Evolutionary conservation across 192 early-diverging fungal species (phyloP), one percentile per base, ranked within the genome.

Genomic region (Coemansia nantahalensis): DNA sequence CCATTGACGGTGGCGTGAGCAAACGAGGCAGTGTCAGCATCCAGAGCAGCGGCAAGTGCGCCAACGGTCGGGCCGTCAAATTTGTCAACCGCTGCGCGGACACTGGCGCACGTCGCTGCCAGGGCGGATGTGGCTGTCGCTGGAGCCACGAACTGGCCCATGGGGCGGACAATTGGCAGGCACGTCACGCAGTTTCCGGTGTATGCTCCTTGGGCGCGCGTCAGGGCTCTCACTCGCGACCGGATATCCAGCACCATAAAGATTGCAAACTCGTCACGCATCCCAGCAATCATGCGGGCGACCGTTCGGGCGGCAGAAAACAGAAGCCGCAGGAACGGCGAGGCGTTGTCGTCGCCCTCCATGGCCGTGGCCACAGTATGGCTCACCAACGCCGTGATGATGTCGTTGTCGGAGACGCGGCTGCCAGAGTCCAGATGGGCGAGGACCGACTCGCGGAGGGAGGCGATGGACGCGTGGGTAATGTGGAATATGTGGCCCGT

Each of bases 401-500:
- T 42, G 35, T 62, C 59, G 21, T 62, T 62, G 26, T 62, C 51
- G 7, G 59, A 49, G 2, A 62, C 22, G 3, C 24, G 38, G 32
- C 36, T 19, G 11, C 24, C 13, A 15, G 3, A 3, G 7, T 16
- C 1, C 4, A 9, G 15, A 22, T 40, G 3, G 0, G 26, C 16
- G 5, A 14, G 8, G 6, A 48, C 23, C 10, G 15, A 5, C 2
- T 11, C 15, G 24, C 45, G 51, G 17, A 62, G 45, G 14, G 6
- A 12, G 1, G 31, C 39, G 19, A 62, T 19, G 3, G 18, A 39
- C 14, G 28, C 13, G 16, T 18, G 13, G 11, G 45, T 28, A 13
- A 62, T 54, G 11, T 56, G 55, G n/a, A 65, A 65, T 2, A 53
- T 28, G 31, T 54, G 55, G 14, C 54, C 39, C 2, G 31, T 18